Conservation (phyloP, 495 filamentous ascomycete genomes). For the Cladorrhinum samala region DNA sequence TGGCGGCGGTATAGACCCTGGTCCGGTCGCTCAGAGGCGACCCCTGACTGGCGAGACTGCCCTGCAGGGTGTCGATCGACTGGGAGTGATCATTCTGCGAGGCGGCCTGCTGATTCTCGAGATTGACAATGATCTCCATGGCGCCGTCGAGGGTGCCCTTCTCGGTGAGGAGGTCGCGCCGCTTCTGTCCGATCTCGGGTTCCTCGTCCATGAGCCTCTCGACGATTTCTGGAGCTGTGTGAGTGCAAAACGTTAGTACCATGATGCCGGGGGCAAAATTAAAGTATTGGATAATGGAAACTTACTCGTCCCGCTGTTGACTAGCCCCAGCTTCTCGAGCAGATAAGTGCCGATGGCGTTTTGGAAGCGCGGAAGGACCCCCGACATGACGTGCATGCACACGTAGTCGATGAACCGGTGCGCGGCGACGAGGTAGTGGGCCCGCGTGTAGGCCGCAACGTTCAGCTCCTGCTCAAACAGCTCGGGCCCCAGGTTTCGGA, state of each 20-base stretch:
- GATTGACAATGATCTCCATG: conserved; percentile 35
- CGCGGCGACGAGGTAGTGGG: conserved; percentile 47
- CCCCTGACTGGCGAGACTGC: background rate
- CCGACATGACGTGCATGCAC: conserved; percentile 39
- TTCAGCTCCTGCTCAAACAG: conserved; percentile 40
- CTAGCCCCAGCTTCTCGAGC: conserved; percentile 36
- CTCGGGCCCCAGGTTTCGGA: conserved; percentile 37
- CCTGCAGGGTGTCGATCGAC: background rate
- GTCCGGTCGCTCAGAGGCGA: background rate
- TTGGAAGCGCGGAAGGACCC: conserved; percentile 34
- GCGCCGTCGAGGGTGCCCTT: conserved; percentile 34
- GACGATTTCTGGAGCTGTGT: conserved; percentile 26
- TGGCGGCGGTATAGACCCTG: conserved; percentile 5
- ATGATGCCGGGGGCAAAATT: background rate
- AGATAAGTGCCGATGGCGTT: conserved; percentile 30
- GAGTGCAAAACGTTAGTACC: background rate
- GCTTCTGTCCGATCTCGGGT: conserved; percentile 26
- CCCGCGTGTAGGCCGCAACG: conserved; percentile 45
- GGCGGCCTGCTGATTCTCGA: conserved; percentile 17
- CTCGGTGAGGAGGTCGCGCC: conserved; percentile 32
- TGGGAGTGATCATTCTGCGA: conserved; percentile 6
- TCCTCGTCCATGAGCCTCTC: conserved; percentile 42
- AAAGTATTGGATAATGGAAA: too few species aligned
- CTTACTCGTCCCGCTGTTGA: conserved; percentile 15
- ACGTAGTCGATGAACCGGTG: conserved; percentile 46